Evolutionary conservation across 371 early-diverging fungal species (phyloP).

Genomic region (Rhizopus stolonifer): DNA sequence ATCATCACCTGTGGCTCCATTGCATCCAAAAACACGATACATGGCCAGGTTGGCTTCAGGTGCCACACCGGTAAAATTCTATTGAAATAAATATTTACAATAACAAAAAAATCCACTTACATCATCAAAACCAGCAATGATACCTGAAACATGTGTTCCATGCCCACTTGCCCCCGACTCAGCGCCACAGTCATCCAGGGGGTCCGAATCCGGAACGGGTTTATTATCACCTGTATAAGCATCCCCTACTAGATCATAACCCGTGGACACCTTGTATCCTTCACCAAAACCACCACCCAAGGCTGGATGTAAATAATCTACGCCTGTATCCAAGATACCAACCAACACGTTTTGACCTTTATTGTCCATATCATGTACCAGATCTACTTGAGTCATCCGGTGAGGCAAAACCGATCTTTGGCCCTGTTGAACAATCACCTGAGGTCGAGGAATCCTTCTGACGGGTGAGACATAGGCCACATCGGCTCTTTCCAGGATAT

Average conservation of each 20-base stretch:
- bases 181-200: constrained; percentile 30
- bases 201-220: constrained; percentile 25
- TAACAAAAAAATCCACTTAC: constrained; percentile 19
- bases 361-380: constrained; percentile 24
- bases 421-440: background rate
- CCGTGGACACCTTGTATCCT: constrained; percentile 51
- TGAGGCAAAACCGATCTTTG: background rate
- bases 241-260: constrained; percentile 26
- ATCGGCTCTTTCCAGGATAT: constrained; percentile 9
- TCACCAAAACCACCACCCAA: constrained; percentile 70
- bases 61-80: constrained; percentile 62
- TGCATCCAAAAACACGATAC: constrained; percentile 67
- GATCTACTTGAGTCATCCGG: constrained; percentile 24
- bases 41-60: constrained; percentile 58
- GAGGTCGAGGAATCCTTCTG: constrained; percentile 22
- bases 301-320: constrained; percentile 66
- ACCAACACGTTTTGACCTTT: constrained; percentile 64
- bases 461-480: constrained; percentile 28
- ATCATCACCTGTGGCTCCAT: constrained; percentile 53
- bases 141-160: constrained; percentile 70
- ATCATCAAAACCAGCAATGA: constrained; percentile 60
- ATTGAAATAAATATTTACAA: background rate
- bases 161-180: constrained; percentile 37
- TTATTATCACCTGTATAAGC: constrained; percentile 25
- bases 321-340: constrained; percentile 68